A percentile compares a stretch with the other conserved stretches of the same genome.
phyloP scores from a whole-genome alignment of 192 early-diverging fungal species.

The Phycomyces blakesleeanus region DNA sequence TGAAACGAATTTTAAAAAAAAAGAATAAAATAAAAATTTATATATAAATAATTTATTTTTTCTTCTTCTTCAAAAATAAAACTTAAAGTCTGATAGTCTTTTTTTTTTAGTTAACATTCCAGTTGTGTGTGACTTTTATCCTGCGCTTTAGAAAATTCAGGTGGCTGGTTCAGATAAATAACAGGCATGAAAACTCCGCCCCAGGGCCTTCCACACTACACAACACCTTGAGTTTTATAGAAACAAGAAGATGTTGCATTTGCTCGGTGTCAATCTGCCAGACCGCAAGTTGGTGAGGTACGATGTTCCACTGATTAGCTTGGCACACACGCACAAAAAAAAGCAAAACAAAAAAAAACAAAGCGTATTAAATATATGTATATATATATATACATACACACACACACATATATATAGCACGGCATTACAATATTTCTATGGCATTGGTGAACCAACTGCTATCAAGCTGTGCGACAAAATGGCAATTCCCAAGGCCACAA shows the following conservation, averaged over 20 bases:
- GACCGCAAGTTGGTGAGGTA: conserved; percentile 78
- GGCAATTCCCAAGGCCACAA: conserved; percentile 80
- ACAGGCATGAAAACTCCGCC: neutral
- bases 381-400: conserved; percentile 22
- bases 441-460: conserved; percentile 78
- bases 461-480: conserved; percentile 74
- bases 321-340: neutral
- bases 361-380: neutral
- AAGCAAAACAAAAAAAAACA: neutral
- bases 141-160: neutral
- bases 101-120: neutral
- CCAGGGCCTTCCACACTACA: neutral
- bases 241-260: conserved; percentile 66
- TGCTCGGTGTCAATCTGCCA: conserved; percentile 93
- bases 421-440: conserved; percentile 86
- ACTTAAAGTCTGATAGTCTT: neutral
- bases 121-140: conserved; percentile 12
- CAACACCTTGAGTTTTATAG: neutral
- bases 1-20: neutral
- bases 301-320: neutral
- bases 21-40: conserved; percentile 7
- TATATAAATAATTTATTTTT: no score
- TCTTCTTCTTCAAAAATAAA: no score
- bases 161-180: no score
- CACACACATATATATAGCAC: conserved; percentile 38